These are phyloP conservation scores for Rhexocercosporidium sp. DNA, from an alignment of 2,329 filamentous ascomycete species.

Conservation along the genomic window DNA sequence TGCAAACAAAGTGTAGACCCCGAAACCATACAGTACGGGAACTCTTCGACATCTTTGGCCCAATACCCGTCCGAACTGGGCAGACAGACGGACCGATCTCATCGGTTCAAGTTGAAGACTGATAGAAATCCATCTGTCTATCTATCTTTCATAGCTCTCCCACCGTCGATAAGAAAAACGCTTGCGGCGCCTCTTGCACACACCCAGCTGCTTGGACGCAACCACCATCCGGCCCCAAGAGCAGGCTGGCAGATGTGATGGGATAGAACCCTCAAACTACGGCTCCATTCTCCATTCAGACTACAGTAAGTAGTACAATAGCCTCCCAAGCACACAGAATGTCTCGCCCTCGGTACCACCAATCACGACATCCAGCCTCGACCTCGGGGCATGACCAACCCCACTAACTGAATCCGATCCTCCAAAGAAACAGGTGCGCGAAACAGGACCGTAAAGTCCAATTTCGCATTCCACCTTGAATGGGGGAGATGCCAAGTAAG, in stretches of 20 bases:
- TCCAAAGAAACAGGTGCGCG: neutral
- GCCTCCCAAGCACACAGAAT: neutral
- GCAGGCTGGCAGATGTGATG: neutral
- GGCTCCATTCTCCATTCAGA: no score
- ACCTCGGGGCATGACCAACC: neutral
- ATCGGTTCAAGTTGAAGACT: neutral
- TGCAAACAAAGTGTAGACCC: neutral
- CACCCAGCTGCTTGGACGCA: neutral
- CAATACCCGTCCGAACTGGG: neutral
- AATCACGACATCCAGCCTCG: conserved; percentile 5
- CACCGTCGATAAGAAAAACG: neutral
- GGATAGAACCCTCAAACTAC: no score
- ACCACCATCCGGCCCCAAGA: neutral
- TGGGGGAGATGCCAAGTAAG: neutral
- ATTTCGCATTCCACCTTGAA: neutral
- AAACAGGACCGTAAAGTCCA: neutral
- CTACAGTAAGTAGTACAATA: no score
- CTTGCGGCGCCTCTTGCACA: conserved; percentile 1
- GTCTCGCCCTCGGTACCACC: neutral
- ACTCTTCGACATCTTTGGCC: neutral
- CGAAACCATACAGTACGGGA: neutral
- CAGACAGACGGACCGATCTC: conserved; percentile 1
- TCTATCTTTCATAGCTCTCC: neutral
- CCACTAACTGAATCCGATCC: neutral
- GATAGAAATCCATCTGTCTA: neutral